phyloP scores from a whole-genome alignment of 305 asterid genomes.

The Fraxinus dipetala region DNA sequence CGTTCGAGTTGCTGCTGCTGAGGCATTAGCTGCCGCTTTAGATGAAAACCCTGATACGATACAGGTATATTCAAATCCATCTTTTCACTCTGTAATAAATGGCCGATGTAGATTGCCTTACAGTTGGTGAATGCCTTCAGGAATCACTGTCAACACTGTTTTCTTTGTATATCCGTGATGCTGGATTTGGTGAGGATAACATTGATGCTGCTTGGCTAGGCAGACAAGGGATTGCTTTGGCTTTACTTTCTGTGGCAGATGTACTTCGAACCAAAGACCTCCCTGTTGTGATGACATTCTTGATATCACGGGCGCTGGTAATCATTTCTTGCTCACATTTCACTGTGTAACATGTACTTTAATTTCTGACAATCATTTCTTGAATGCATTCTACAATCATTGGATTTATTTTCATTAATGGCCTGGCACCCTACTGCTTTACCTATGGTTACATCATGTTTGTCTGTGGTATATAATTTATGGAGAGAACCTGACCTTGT shows the following conservation, averaged over 20 bases:
- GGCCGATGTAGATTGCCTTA: constrained; percentile 18
- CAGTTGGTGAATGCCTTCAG: constrained; percentile 42
- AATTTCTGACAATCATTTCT: not conserved
- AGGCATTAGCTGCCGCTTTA: constrained; percentile 96
- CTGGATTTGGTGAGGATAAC: constrained; percentile 55
- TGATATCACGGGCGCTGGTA: constrained; percentile 99
- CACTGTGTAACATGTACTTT: not conserved
- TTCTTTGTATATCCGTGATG: constrained; percentile 80
- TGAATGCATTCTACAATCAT: not conserved
- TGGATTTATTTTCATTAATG: constrained; percentile 9
- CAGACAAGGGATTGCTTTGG: constrained; percentile 94
- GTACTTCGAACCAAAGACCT: constrained; percentile 93
- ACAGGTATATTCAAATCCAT: constrained; percentile 52
- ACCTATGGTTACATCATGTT: not conserved
- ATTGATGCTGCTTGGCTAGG: constrained; percentile 86
- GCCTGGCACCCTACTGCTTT: not conserved
- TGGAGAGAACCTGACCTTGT: not conserved
- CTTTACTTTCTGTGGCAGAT: constrained; percentile 81
- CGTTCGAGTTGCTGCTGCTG: constrained; percentile 95
- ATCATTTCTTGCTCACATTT: constrained; percentile 17
- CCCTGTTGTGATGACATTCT: constrained; percentile 96
- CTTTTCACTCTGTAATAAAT: constrained; percentile 12
- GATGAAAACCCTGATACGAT: constrained; percentile 94
- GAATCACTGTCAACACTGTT: constrained; percentile 84
- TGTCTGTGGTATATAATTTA: not conserved